Percentiles rank a stretch among this genome's conserved stretches.
These are phyloP conservation scores for Aspergillus floridensis DNA, from an alignment of 2,329 filamentous ascomycete genomes.

Conservation along the genomic window DNA sequence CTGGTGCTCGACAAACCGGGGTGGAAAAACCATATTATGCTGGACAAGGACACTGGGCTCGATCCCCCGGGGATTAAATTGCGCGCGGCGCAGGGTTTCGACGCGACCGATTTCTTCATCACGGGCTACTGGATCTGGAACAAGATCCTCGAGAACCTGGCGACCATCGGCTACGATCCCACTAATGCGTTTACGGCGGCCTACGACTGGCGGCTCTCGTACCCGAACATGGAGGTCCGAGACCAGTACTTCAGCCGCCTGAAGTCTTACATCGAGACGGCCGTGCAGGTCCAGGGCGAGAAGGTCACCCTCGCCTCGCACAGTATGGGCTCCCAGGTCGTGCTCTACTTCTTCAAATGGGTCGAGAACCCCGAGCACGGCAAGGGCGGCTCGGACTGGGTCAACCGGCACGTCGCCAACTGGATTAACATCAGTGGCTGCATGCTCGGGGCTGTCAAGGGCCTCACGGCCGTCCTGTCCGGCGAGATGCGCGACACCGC, in stretches of 20 bases:
- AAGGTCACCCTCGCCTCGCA: constrained; percentile 88
- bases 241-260: constrained; percentile 93
- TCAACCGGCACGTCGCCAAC: constrained; percentile 81
- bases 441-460: constrained; percentile 94
- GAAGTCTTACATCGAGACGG: constrained; percentile 86
- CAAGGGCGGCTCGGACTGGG: constrained; percentile 80
- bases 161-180: constrained; percentile 93
- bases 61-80: constrained; percentile 90
- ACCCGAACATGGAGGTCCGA: constrained; percentile 80
- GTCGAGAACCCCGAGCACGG: constrained; percentile 77
- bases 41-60: constrained; percentile 85
- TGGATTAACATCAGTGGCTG: constrained; percentile 99
- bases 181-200: constrained; percentile 66
- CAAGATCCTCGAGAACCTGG: constrained; percentile 95
- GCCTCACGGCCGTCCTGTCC: constrained; percentile 81
- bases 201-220: constrained; percentile 92
- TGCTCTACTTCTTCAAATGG: constrained; percentile 78
- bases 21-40: constrained; percentile 97
- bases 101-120: constrained; percentile 86
- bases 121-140: constrained; percentile 98
- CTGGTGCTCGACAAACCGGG: constrained; percentile 86
- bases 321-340: constrained; percentile 95
- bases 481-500: constrained; percentile 99
- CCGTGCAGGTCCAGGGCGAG: constrained; percentile 66
- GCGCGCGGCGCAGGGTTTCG: constrained; percentile 90